Conservation (phyloP, 331 rosid genomes). For the Pyracantha coccinea region DNA sequence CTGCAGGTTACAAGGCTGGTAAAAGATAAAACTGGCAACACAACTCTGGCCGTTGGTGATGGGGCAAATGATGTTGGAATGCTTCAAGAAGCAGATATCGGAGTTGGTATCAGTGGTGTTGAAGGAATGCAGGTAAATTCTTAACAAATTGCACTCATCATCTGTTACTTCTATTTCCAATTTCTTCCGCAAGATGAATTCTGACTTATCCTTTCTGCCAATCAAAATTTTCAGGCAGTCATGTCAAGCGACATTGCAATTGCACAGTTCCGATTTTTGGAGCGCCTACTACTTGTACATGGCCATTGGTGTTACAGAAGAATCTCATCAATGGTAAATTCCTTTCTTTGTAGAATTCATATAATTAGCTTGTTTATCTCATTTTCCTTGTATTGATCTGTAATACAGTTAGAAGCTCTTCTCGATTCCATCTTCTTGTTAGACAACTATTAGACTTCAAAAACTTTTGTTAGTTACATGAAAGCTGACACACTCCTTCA, state of each 20-base stretch:
- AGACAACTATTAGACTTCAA: background rate
- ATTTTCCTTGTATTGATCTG: background rate
- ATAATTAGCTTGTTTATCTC: background rate
- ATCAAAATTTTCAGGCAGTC: slow-evolving; percentile 62
- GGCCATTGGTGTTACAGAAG: slow-evolving; percentile 99
- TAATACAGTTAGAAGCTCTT: background rate
- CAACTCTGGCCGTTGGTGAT: too few relatives aligned
- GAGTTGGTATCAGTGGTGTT: too few relatives aligned
- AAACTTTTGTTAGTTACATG: background rate
- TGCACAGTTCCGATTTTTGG: slow-evolving; percentile 87
- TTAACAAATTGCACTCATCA: slow-evolving; percentile 8
- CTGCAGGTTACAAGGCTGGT: slow-evolving; percentile 77
- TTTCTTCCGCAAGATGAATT: background rate
- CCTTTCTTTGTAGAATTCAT: background rate
- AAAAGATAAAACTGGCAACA: slow-evolving; percentile 15
- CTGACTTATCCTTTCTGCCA: slow-evolving; percentile 13
- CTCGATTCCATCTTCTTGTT: background rate
- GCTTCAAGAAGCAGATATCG: too few relatives aligned
- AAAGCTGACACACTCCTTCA: too few relatives aligned
- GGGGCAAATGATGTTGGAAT: too few relatives aligned
- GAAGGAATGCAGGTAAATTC: background rate
- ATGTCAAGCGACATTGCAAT: slow-evolving; percentile 97
- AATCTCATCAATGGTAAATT: slow-evolving; percentile 81
- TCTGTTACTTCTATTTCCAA: background rate
- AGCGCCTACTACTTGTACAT: slow-evolving; percentile 89